Evolutionary conservation across 805 yeast genomes (phyloP), one percentile per base, ranked within the genome.

Genomic region (Hanseniaspora nectarophila): DNA sequence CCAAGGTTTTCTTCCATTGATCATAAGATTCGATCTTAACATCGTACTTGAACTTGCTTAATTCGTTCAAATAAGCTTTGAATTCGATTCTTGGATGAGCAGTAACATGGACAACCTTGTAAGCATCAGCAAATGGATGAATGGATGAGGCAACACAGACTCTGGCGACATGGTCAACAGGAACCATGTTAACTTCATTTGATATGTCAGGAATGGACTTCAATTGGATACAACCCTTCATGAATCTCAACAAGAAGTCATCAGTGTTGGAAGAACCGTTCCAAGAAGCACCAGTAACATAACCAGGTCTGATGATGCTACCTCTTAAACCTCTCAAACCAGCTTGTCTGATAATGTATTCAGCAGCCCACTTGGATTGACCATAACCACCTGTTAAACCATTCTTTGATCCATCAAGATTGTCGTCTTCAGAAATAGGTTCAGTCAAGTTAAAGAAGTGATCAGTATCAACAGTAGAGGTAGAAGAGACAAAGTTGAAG

Each of bases 291-390:
- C 98, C 98, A 56, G 94, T 82, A 45, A 92, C 88, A 62, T 92
- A 92, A 43, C 99, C 98, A 2, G 99, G 97, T 67, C 99, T 80
- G 37, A 90, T 78, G 59, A 92, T 81, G 51, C 89, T 77, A 34
- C 97, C 99, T 56, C 80, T 73, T 57, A 94, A 74, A 8, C 99
- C 98, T 51, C 81, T 71, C 53, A 76, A 75, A 42, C 97, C 97
- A 6, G 98, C 98, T 53, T 74, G 73, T 64, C 97, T 79, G 55
- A 87, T 80, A 43, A 92, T 73, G 60, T 85, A 78, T 69, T 92
- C 99, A 26, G 96, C 94, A 34, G 88, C 87, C 99, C 99, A 92
- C 67, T 92, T 92, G 58, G 92, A 78, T 70, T 94, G 99, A 43
- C 99, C 99, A 63, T 92, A 92, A 16, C 98, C 99, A 55, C 82